Evolutionary conservation across 148 eudicot species (phyloP).

Genomic region (Rhododendron ovatum): DNA sequence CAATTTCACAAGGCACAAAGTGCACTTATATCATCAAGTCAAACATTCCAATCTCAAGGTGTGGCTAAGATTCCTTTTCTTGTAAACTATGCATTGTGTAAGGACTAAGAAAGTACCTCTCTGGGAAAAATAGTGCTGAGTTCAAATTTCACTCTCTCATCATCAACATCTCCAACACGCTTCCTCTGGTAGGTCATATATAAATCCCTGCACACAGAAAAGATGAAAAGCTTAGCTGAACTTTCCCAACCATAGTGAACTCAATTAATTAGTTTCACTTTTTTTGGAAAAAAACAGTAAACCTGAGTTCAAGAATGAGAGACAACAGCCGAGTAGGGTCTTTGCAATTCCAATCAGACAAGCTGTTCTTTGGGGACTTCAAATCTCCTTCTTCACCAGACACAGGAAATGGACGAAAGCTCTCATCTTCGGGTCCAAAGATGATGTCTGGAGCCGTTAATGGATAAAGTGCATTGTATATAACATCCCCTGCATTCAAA

Average conservation of each 20-base stretch:
- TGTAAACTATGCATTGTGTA: neutral
- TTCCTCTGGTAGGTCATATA: slow-evolving; percentile 65
- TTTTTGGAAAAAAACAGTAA: neutral
- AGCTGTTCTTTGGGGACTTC: slow-evolving; percentile 34
- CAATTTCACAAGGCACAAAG: neutral
- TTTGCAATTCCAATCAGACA: slow-evolving; percentile 64
- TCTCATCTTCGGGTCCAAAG: slow-evolving; percentile 79
- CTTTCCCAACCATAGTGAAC: neutral
- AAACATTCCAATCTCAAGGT: neutral
- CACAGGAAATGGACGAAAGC: slow-evolving; percentile 42
- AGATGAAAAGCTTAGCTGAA: neutral
- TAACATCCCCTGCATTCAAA: slow-evolving; percentile 60
- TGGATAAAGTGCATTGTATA: slow-evolving; percentile 70
- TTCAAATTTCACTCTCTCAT: slow-evolving; percentile 82
- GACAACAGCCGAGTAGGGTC: slow-evolving; percentile 67
- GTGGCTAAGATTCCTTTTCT: neutral
- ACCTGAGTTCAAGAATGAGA: slow-evolving; percentile 81
- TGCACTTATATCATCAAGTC: neutral
- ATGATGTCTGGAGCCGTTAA: slow-evolving; percentile 74
- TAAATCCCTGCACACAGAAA: slow-evolving; percentile 42
- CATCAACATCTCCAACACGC: slow-evolving; percentile 69
- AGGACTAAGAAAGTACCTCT: slow-evolving; percentile 42
- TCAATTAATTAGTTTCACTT: neutral
- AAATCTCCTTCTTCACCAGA: slow-evolving; percentile 27
- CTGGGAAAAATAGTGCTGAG: slow-evolving; percentile 71